Evolutionary conservation across 225 moss, liverwort and hornwort species (phyloP).

Genomic region (Ulota crispa): DNA sequence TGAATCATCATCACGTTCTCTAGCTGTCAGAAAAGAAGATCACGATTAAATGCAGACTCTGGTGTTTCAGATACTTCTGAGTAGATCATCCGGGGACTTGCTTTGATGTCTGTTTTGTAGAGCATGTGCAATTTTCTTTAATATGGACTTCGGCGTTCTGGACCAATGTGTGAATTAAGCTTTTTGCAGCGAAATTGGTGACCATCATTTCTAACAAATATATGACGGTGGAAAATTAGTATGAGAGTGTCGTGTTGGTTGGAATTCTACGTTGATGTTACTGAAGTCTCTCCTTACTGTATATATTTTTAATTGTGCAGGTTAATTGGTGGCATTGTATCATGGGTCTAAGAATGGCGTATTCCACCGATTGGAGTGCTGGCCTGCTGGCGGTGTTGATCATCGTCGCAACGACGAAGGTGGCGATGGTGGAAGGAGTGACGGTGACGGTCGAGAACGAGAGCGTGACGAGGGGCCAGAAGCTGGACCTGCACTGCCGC

Average conservation of each 20-base stretch:
- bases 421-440: neutral
- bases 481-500: conserved; percentile 18
- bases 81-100: neutral
- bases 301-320: neutral
- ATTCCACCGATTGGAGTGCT: neutral
- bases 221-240: too few relatives aligned
- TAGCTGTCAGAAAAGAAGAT: neutral
- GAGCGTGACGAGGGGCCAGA: neutral
- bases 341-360: neutral
- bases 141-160: too few relatives aligned
- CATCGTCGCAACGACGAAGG: neutral
- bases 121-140: neutral
- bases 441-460: conserved; percentile 31
- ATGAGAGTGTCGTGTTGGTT: too few relatives aligned
- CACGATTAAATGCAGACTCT: neutral
- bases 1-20: neutral
- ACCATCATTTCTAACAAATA: too few relatives aligned
- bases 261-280: too few relatives aligned
- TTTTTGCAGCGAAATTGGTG: neutral
- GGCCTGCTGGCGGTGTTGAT: neutral
- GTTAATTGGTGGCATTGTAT: neutral
- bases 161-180: neutral
- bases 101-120: neutral
- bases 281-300: too few relatives aligned
- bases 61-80: neutral